These are phyloP conservation scores for Didymella exigua DNA, from an alignment of 2,329 filamentous ascomycete genomes.

Conservation along the genomic window DNA sequence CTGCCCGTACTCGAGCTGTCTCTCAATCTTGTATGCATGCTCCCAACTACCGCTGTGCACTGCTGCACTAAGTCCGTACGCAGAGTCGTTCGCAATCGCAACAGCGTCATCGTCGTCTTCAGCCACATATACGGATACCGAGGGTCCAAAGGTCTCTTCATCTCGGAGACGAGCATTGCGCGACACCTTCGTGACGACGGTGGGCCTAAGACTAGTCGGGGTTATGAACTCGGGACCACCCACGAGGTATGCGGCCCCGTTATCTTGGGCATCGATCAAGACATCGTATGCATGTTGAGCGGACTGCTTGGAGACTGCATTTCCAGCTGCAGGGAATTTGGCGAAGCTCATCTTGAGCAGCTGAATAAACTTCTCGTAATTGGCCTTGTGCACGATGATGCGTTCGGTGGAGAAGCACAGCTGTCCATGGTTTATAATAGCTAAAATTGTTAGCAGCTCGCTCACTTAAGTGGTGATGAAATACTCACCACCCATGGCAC, in stretches of 20 bases:
- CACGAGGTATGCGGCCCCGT: slow-evolving; percentile 60
- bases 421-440: slow-evolving; percentile 60
- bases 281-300: slow-evolving; percentile 48
- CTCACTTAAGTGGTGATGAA: too few species aligned
- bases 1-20: slow-evolving; percentile 52
- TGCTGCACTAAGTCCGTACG: slow-evolving; percentile 73
- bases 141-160: slow-evolving; percentile 77
- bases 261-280: slow-evolving; percentile 58
- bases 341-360: slow-evolving; percentile 52
- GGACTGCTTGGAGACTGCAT: slow-evolving; percentile 44
- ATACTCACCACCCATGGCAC: slow-evolving; percentile 26
- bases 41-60: slow-evolving; percentile 72
- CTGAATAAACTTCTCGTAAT: slow-evolving; percentile 58
- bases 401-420: slow-evolving; percentile 86
- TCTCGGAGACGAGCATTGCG: slow-evolving; percentile 67
- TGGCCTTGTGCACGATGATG: slow-evolving; percentile 63
- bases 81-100: slow-evolving; percentile 77
- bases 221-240: slow-evolving; percentile 53
- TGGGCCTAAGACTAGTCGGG: slow-evolving; percentile 59
- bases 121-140: slow-evolving; percentile 69
- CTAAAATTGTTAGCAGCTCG: slow-evolving; percentile 8
- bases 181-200: slow-evolving; percentile 50
- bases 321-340: slow-evolving; percentile 49
- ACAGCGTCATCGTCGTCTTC: slow-evolving; percentile 72
- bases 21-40: slow-evolving; percentile 47